phyloP scores from a whole-genome alignment of 2,329 filamentous ascomycete species.

The Capronia epimyces region DNA sequence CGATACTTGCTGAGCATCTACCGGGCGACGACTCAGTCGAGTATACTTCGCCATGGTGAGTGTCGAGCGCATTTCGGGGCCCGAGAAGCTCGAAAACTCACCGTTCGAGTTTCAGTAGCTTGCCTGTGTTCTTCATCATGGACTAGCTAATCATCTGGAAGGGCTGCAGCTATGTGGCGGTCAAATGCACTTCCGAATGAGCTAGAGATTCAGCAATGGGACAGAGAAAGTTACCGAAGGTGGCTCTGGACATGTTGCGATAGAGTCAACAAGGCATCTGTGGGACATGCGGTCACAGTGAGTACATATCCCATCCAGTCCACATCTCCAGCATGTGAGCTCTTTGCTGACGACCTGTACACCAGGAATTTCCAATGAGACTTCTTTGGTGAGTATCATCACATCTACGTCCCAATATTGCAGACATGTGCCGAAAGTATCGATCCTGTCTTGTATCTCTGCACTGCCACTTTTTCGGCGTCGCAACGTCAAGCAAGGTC shows the following conservation, averaged over 20 bases:
- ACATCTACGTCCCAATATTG: neutral
- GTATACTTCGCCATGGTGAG: conserved; percentile 6
- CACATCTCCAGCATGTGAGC: neutral
- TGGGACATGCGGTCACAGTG: neutral
- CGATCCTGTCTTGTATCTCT: neutral
- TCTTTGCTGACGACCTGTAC: neutral
- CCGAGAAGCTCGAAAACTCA: neutral
- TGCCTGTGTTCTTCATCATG: neutral
- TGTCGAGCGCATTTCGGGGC: neutral
- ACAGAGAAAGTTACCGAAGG: conserved; percentile 1
- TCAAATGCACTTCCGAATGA: conserved; percentile 4
- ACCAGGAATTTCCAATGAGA: neutral
- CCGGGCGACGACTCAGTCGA: conserved; percentile 4
- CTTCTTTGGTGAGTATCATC: neutral
- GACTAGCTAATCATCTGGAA: neutral
- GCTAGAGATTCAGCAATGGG: conserved; percentile 1
- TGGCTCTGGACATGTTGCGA: neutral
- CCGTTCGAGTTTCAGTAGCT: too few species aligned
- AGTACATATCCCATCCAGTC: neutral
- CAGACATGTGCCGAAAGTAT: neutral
- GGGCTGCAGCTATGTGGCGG: conserved; percentile 5
- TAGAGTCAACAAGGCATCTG: neutral
- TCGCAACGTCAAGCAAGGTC: too few species aligned
- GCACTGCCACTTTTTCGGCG: too few species aligned
- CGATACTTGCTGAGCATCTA: neutral